Base-by-base conservation (phyloP, 331 rosid genomes). In the Rosa hybrid region DNA sequence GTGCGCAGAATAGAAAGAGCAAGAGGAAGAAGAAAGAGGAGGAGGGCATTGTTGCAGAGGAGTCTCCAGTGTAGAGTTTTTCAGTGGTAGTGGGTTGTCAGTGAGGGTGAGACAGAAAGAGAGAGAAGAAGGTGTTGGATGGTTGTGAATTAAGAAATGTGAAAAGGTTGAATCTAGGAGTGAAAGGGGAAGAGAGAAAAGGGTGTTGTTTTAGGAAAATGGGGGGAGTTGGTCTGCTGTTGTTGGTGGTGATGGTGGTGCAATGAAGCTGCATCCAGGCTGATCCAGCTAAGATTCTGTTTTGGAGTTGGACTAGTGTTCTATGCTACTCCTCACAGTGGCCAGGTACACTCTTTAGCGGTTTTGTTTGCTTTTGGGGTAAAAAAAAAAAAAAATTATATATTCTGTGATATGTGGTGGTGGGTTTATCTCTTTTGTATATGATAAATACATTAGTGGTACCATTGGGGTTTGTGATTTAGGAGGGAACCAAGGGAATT, bases 221-320 rank as follows among this genome's bases (percentile, higher is more conserved):
- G 54, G 57, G 27, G 50, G 20, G 63, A 75, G 71, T 23, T 60
- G 60, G 71, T 10, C 71, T 17, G 80, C 39, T 76, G 72, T 2
- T 78, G 65, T 4, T 70, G 42, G 13, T 63, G 34, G 67, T 59
- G 78, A 54, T 16, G 79, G 53, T 45, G n/a, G 21, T 34, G 80
- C 13, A 23, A 71, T 16, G 70, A 49, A 86, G 80, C 46, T 85
- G 97, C 89, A 86, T 90, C 90, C n/a, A n/a, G n/a, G n/a, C n/a
- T n/a, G n/a, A n/a, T n/a, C n/a, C 97, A 90, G 92, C 97, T 88
- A 90, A 88, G 91, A 89, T 89, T 88, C 93, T 83, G 80, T 60
- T 81, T 1, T 4, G 9, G 56, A 5, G 57, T 16, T 57, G 69
- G 69, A 75, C 71, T 60, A 0, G 20, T 76, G 71, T 30, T 72